These are phyloP conservation scores for Nakaseomyces kungkrabaensis DNA, from an alignment of 1,139 yeast species.

Conservation along the genomic window DNA sequence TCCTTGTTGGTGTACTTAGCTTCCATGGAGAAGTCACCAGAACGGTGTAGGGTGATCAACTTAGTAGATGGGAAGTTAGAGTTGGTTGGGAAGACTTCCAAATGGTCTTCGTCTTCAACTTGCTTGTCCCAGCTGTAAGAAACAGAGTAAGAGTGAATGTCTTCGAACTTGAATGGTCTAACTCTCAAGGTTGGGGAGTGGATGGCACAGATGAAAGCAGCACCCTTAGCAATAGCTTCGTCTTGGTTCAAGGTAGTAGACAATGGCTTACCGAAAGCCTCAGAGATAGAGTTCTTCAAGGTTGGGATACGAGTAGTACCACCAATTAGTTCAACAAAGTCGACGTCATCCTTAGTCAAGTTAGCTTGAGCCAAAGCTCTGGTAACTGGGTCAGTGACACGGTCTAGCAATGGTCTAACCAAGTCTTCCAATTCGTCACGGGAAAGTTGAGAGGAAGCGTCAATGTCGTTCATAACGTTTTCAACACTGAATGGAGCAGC, in stretches of 20 bases:
- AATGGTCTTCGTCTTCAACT: conserved; percentile 76
- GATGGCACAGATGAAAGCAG: conserved; percentile 97
- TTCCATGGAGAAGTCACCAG: conserved; percentile 75
- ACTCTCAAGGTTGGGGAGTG: conserved; percentile 99
- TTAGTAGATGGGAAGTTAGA: conserved; percentile 91
- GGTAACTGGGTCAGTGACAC: conserved; percentile 70
- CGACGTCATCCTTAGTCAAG: conserved; percentile 61
- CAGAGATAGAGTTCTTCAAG: conserved; percentile 69
- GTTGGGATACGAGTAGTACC: conserved; percentile 98
- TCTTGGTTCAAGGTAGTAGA: conserved; percentile 97
- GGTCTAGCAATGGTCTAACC: conserved; percentile 69
- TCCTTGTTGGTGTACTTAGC: conserved; percentile 76
- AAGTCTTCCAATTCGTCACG: conserved; percentile 91
- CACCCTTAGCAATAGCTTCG: conserved; percentile 98
- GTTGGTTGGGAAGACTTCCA: conserved; percentile 95
- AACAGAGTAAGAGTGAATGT: conserved; percentile 82
- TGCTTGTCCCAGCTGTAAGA: conserved; percentile 94
- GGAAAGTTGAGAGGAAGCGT: conserved; percentile 79
- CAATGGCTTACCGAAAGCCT: conserved; percentile 75
- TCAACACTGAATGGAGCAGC: conserved; percentile 93
- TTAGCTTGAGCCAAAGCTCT: conserved; percentile 76
- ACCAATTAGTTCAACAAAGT: conserved; percentile 90
- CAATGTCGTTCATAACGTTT: conserved; percentile 94
- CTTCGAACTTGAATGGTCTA: conserved; percentile 97
- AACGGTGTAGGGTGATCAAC: conserved; percentile 87